These are phyloP conservation scores for Pseudogymnoascus sp. DNA, from an alignment of 2,329 filamentous ascomycete genomes.

Conservation along the genomic window DNA sequence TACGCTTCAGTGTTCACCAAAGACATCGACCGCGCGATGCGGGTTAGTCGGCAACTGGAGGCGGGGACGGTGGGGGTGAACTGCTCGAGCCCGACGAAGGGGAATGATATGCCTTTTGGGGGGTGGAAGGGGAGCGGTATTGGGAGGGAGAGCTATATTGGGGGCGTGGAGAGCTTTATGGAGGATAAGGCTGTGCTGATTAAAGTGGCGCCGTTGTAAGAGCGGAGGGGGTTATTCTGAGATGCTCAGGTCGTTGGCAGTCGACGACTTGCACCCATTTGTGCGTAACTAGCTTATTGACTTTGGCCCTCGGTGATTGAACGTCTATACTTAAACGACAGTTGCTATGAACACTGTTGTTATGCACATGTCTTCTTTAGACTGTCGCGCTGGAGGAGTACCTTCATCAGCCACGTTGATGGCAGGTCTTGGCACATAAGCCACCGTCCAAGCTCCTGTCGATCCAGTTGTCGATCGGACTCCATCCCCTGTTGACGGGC, in stretches of 20 bases:
- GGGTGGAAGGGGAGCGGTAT: conserved; percentile 22
- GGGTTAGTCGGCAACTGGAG: conserved; percentile 42
- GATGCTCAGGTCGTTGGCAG: background rate
- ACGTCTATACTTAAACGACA: too few relatives aligned
- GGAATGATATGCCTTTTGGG: conserved; percentile 21
- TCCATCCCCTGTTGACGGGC: background rate
- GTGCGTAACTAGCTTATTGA: too few relatives aligned
- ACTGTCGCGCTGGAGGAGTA: background rate
- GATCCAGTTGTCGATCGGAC: background rate
- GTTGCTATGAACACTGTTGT: too few relatives aligned
- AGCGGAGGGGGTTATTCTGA: background rate
- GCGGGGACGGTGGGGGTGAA: conserved; percentile 39
- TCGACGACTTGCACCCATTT: background rate
- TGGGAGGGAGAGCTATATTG: conserved; percentile 19
- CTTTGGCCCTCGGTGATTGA: too few relatives aligned
- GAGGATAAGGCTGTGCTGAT: conserved; percentile 22
- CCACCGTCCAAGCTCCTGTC: background rate
- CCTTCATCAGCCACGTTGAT: background rate
- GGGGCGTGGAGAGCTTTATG: conserved; percentile 21
- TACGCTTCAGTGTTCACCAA: conserved; percentile 52
- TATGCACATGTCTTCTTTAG: too few relatives aligned
- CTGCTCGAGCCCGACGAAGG: conserved; percentile 18
- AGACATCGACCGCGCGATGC: conserved; percentile 42
- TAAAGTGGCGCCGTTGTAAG: conserved; percentile 14
- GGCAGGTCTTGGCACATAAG: background rate